Conservation (phyloP, 768 basidiomycete genomes). For the Mycena crocata region DNA sequence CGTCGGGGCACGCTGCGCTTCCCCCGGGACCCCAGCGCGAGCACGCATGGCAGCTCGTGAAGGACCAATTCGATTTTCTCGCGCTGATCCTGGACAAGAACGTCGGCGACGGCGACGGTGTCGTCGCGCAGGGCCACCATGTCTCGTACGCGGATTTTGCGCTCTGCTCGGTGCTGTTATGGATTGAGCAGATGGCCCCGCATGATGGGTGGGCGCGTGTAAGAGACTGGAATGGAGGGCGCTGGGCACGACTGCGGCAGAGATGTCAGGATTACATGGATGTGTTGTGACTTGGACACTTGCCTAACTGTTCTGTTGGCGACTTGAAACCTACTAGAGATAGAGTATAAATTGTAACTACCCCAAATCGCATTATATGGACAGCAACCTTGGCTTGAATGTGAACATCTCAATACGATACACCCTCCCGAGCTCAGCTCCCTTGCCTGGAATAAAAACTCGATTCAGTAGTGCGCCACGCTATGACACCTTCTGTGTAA, state of each 20-base stretch:
- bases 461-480: too few relatives aligned
- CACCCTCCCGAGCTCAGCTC: too few relatives aligned
- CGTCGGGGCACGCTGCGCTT: slow-evolving; percentile 16
- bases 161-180: slow-evolving; percentile 62
- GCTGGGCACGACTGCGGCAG: slow-evolving; percentile 59
- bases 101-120: slow-evolving; percentile 54
- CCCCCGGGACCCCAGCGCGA: slow-evolving; percentile 49
- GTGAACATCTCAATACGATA: too few relatives aligned
- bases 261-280: slow-evolving; percentile 60
- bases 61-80: slow-evolving; percentile 59
- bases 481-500: too few relatives aligned
- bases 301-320: too few relatives aligned
- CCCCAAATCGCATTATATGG: too few relatives aligned
- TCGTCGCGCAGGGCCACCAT: slow-evolving; percentile 61
- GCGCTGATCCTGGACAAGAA: slow-evolving; percentile 61
- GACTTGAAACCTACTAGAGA: too few relatives aligned
- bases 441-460: too few relatives aligned
- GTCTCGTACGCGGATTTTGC: slow-evolving; percentile 66
- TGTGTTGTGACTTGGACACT: slow-evolving; percentile 46
- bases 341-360: too few relatives aligned
- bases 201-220: slow-evolving; percentile 64
- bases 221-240: slow-evolving; percentile 60
- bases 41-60: slow-evolving; percentile 58
- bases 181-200: slow-evolving; percentile 63
- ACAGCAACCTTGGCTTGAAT: too few relatives aligned